Conservation (phyloP, 768 basidiomycete species). For the Suillus variegatus region DNA sequence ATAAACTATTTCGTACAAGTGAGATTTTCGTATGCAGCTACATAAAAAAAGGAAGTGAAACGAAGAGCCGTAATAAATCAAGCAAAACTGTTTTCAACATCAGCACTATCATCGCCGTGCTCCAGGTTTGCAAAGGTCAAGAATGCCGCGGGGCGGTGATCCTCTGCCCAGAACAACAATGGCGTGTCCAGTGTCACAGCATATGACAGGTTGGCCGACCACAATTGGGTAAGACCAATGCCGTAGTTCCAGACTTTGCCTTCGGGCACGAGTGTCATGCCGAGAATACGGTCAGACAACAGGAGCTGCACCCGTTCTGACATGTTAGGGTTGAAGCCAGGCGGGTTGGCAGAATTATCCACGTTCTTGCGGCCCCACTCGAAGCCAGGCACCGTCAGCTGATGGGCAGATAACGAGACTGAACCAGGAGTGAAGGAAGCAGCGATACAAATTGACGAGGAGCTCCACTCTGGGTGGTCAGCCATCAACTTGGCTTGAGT, state of each 20-base stretch:
- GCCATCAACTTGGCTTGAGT: conserved; percentile 98
- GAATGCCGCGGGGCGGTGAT: conserved; percentile 94
- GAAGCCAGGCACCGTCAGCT: conserved; percentile 87
- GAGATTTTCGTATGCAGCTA: not conserved
- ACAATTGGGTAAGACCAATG: conserved; percentile 88
- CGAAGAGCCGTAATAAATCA: conserved; percentile 40
- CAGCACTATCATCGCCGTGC: conserved; percentile 89
- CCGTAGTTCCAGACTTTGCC: conserved; percentile 98
- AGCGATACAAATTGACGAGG: conserved; percentile 90
- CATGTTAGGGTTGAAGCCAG: conserved; percentile 98
- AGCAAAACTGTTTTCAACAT: conserved; percentile 93
- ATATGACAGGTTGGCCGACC: conserved; percentile 81
- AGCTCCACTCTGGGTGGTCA: conserved; percentile 92
- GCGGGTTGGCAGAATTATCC: conserved; percentile 82
- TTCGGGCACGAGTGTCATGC: conserved; percentile 93
- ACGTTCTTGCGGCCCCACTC: conserved; percentile 97
- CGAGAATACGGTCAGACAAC: conserved; percentile 92
- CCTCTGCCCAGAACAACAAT: conserved; percentile 93
- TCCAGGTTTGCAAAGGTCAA: conserved; percentile 91
- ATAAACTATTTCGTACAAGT: conserved; percentile 7
- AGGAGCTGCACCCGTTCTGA: conserved; percentile 93
- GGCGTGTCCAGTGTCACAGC: conserved; percentile 91
- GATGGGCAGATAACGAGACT: conserved; percentile 92
- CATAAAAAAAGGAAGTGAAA: conserved; percentile 9
- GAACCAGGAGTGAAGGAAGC: conserved; percentile 98